A percentile compares a stretch with the other conserved stretches of the same genome.
phyloP scores from a whole-genome alignment of 1,284 basidiomycete genomes.

The Cutaneotrichosporon sp. region DNA sequence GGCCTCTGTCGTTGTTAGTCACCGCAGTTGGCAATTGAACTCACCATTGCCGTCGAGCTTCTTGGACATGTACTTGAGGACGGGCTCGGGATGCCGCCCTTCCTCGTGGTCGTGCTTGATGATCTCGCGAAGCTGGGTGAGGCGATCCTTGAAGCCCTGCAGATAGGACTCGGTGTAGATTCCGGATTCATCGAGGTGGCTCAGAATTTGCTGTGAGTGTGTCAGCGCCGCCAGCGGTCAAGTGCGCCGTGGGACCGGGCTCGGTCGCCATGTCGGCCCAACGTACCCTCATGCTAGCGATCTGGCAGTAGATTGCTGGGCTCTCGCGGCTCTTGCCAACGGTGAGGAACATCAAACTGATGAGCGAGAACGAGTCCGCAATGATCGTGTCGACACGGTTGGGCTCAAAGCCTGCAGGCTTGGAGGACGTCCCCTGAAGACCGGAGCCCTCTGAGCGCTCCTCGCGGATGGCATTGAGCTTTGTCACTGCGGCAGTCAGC shows the following conservation, averaged over 20 bases:
- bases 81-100: slow-evolving; percentile 75
- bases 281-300: slow-evolving; percentile 87
- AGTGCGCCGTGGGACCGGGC: neutral
- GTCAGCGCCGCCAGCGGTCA: slow-evolving; percentile 6
- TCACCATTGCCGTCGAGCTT: slow-evolving; percentile 87
- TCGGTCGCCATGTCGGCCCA: slow-evolving; percentile 5
- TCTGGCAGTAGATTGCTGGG: slow-evolving; percentile 87
- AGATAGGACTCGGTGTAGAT: slow-evolving; percentile 88
- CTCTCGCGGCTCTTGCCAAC: slow-evolving; percentile 89
- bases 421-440: slow-evolving; percentile 11
- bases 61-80: slow-evolving; percentile 83
- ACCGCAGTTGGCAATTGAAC: slow-evolving; percentile 39
- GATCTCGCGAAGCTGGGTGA: slow-evolving; percentile 73
- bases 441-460: slow-evolving; percentile 22
- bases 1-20: slow-evolving; percentile 55
- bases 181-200: slow-evolving; percentile 87
- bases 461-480: slow-evolving; percentile 85
- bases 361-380: slow-evolving; percentile 84
- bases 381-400: slow-evolving; percentile 89
- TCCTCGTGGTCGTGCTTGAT: slow-evolving; percentile 74
- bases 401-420: slow-evolving; percentile 51
- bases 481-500: slow-evolving; percentile 65
- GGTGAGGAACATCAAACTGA: slow-evolving; percentile 87
- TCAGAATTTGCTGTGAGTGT: slow-evolving; percentile 71
- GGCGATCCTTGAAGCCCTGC: slow-evolving; percentile 71